These are phyloP conservation scores for Monosporascus sp. DNA, from an alignment of 2,329 filamentous ascomycete species.

Conservation along the genomic window DNA sequence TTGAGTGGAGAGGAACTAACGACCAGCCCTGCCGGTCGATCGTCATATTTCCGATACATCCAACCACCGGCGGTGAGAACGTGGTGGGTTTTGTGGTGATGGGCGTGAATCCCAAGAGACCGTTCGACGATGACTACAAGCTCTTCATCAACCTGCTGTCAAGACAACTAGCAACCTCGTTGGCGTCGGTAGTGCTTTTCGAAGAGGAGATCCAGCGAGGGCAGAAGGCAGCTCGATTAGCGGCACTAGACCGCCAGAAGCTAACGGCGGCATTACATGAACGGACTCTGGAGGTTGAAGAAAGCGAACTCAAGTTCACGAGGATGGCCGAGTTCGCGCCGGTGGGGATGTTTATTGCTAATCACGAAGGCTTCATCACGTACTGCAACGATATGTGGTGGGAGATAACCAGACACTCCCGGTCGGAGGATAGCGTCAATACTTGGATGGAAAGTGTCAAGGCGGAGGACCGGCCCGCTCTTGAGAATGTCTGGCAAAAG, in stretches of 20 bases:
- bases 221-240: constrained; percentile 67
- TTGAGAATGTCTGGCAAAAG: constrained; percentile 58
- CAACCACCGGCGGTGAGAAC: constrained; percentile 64
- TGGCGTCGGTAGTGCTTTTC: constrained; percentile 77
- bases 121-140: constrained; percentile 76
- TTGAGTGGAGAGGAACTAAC: constrained; percentile 63
- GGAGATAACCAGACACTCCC: constrained; percentile 64
- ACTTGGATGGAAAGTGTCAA: constrained; percentile 70
- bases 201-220: constrained; percentile 77
- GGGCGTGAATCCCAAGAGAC: constrained; percentile 72
- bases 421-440: constrained; percentile 52
- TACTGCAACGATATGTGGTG: constrained; percentile 81
- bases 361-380: constrained; percentile 63
- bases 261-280: constrained; percentile 70
- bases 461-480: constrained; percentile 56
- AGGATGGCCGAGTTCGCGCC: constrained; percentile 81
- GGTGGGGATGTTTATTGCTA: constrained; percentile 81
- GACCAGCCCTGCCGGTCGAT: constrained; percentile 65
- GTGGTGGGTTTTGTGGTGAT: constrained; percentile 75
- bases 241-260: constrained; percentile 71
- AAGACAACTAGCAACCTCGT: constrained; percentile 71
- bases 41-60: constrained; percentile 74
- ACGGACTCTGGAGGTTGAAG: constrained; percentile 55
- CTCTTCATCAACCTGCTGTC: constrained; percentile 72
- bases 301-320: constrained; percentile 74